Evolutionary conservation across 495 filamentous ascomycete species (phyloP).

Genomic region (Neurospora sp.): DNA sequence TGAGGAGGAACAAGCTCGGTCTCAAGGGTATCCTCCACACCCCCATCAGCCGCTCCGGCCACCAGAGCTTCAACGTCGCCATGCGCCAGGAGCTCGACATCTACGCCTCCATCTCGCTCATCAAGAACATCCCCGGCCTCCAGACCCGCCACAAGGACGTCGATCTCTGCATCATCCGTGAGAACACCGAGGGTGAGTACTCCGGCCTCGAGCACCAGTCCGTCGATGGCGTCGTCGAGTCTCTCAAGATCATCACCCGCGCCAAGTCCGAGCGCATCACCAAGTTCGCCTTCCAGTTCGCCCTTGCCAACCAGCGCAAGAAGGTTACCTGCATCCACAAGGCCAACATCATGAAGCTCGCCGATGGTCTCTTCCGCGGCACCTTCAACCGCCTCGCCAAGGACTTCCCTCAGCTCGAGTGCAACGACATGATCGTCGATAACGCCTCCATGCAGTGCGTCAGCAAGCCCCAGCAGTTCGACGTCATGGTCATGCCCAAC

Average conservation of each 20-base stretch:
- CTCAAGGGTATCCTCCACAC: slow-evolving; percentile 97
- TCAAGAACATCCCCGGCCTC: slow-evolving; percentile 99
- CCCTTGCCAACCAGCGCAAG: slow-evolving; percentile 93
- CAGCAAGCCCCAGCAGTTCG: slow-evolving; percentile 90
- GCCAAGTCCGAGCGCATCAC: slow-evolving; percentile 97
- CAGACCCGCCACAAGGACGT: slow-evolving; percentile 92
- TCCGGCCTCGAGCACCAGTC: slow-evolving; percentile 97
- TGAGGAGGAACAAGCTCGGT: slow-evolving; percentile 96
- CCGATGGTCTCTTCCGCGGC: slow-evolving; percentile 94
- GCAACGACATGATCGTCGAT: slow-evolving; percentile 99
- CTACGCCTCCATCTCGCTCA: slow-evolving; percentile 92
- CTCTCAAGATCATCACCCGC: slow-evolving; percentile 97
- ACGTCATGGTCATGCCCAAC: slow-evolving; percentile 99
- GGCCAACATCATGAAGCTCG: slow-evolving; percentile 99
- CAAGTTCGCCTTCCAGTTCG: slow-evolving; percentile 97
- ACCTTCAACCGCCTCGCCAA: slow-evolving; percentile 89
- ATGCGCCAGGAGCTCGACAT: slow-evolving; percentile 98
- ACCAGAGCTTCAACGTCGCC: slow-evolving; percentile 99
- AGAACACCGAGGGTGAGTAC: slow-evolving; percentile 99
- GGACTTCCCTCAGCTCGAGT: slow-evolving; percentile 87
- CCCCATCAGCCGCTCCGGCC: slow-evolving; percentile 89
- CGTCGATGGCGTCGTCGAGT: slow-evolving; percentile 93
- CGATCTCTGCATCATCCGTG: slow-evolving; percentile 97
- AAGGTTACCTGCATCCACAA: slow-evolving; percentile 99
- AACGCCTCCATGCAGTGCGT: slow-evolving; percentile 99